Percentiles rank a stretch among this genome's conserved stretches.
Evolutionary conservation across 371 early-diverging fungal species (phyloP).

Genomic region (Mucor circinelloides): DNA sequence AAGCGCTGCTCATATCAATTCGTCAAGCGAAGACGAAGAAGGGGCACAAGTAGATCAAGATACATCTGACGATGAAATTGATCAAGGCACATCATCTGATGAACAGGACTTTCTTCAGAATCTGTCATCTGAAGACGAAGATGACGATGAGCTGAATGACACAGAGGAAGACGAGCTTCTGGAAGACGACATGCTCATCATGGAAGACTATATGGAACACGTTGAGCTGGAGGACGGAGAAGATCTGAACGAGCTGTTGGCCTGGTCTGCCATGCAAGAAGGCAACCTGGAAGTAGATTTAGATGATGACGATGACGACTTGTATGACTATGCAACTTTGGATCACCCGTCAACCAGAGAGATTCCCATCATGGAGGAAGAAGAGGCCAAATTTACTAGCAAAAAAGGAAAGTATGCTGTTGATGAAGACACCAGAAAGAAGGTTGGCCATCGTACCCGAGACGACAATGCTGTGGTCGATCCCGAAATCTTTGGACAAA

Average conservation of each 20-base stretch:
- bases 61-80: conserved; percentile 1
- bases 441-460: conserved; percentile 6
- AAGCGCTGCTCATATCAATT: not conserved
- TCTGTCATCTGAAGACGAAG: not conserved
- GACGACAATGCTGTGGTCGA: conserved; percentile 24
- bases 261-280: conserved; percentile 18
- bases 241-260: conserved; percentile 16
- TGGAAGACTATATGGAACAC: conserved; percentile 49
- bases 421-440: conserved; percentile 2
- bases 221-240: conserved; percentile 22
- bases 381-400: conserved; percentile 4
- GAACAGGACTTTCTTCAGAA: not conserved
- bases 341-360: not conserved
- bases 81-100: not conserved
- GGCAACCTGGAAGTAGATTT: conserved; percentile 3
- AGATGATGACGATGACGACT: conserved; percentile 19
- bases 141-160: not conserved
- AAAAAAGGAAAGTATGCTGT: conserved; percentile 4
- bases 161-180: conserved; percentile 24
- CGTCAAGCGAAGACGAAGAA: not conserved
- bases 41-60: not conserved
- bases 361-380: not conserved
- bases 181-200: conserved; percentile 36
- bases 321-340: not conserved
- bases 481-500: conserved; percentile 27